phyloP scores from a whole-genome alignment of 495 filamentous ascomycete species.

The Hyaloscypha finlandica region DNA sequence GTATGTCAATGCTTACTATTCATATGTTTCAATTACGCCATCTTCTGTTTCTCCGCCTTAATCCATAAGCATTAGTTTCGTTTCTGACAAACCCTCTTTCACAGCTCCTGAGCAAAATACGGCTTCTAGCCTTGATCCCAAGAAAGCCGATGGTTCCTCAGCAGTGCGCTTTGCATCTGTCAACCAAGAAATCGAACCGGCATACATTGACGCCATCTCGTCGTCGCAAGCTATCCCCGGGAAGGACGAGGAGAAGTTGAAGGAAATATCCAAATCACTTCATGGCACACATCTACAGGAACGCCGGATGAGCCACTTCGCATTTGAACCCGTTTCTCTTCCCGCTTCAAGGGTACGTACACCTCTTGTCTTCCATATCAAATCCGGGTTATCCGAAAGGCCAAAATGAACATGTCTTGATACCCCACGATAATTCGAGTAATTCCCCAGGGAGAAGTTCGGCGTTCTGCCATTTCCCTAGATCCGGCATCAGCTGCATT shows the following conservation, averaged over 20 bases:
- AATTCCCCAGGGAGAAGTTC: not conserved
- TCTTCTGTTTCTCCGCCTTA: not conserved
- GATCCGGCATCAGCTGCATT: not conserved
- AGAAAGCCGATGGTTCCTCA: slow-evolving; percentile 35
- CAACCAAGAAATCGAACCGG: slow-evolving; percentile 75
- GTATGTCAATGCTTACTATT: slow-evolving; percentile 31
- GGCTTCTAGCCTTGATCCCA: slow-evolving; percentile 28
- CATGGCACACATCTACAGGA: slow-evolving; percentile 76
- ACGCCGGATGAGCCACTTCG: slow-evolving; percentile 78
- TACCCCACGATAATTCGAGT: not conserved
- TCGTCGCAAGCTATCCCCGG: slow-evolving; percentile 24
- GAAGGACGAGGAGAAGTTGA: slow-evolving; percentile 51
- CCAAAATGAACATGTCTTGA: not conserved
- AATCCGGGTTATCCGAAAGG: slow-evolving; percentile 14
- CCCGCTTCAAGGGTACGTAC: slow-evolving; percentile 79
- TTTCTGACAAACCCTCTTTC: slow-evolving; percentile 22
- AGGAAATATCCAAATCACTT: slow-evolving; percentile 69
- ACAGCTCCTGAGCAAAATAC: slow-evolving; percentile 18
- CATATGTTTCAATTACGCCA: slow-evolving; percentile 17
- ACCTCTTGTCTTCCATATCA: slow-evolving; percentile 1
- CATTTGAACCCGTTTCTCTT: slow-evolving; percentile 83
- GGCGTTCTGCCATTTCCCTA: slow-evolving; percentile 10
- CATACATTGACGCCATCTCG: slow-evolving; percentile 28
- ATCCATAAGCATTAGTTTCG: slow-evolving; percentile 3
- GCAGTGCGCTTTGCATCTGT: slow-evolving; percentile 80